These are phyloP conservation scores for Colletotrichum salicis DNA, from an alignment of 2,329 filamentous ascomycete genomes.

Conservation along the genomic window DNA sequence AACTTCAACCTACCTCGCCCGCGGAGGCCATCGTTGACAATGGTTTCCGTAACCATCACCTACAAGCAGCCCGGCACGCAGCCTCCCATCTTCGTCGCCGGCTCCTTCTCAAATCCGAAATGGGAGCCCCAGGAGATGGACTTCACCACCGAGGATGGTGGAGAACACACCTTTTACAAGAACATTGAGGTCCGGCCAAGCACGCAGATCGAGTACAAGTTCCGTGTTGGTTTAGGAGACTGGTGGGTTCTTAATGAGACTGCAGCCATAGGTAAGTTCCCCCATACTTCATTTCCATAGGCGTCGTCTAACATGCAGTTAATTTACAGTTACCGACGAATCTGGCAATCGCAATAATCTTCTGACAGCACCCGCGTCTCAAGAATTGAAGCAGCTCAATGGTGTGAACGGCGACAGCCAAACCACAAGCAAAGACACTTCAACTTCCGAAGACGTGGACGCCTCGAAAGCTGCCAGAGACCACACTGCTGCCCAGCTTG, in stretches of 20 bases:
- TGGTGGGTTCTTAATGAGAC: constrained; percentile 78
- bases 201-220: constrained; percentile 78
- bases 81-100: constrained; percentile 77
- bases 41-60: constrained; percentile 64
- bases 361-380: constrained; percentile 43
- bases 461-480: neutral
- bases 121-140: constrained; percentile 78
- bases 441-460: constrained; percentile 10
- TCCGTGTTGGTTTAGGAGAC: constrained; percentile 72
- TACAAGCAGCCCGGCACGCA: constrained; percentile 69
- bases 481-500: constrained; percentile 35
- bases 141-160: constrained; percentile 58
- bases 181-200: constrained; percentile 64
- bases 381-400: constrained; percentile 11
- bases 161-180: constrained; percentile 69
- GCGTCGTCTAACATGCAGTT: constrained; percentile 15
- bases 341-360: constrained; percentile 62
- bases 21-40: constrained; percentile 3
- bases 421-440: neutral
- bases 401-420: constrained; percentile 17
- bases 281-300: neutral
- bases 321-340: constrained; percentile 50
- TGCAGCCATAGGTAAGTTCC: constrained; percentile 64
- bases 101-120: constrained; percentile 72
- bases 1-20: constrained; percentile 39